Conservation (phyloP, 768 basidiomycete genomes). For the Sarcodon sp. region DNA sequence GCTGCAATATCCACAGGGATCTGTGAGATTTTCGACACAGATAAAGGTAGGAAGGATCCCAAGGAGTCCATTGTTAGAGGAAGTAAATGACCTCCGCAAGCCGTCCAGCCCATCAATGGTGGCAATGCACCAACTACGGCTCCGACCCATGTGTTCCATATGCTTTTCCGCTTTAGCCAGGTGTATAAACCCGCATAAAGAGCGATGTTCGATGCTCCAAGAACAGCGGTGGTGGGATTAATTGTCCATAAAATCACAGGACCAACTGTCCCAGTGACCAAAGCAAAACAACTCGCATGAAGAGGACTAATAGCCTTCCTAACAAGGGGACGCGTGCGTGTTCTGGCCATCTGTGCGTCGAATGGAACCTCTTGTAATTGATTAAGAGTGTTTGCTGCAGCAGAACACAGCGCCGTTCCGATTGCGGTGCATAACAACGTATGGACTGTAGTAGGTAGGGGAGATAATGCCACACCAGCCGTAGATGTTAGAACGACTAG, state of each 20-base stretch:
- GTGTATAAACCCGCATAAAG: conserved; percentile 93
- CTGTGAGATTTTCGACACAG: conserved; percentile 24
- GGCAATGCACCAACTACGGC: conserved; percentile 87
- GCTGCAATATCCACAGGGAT: conserved; percentile 29
- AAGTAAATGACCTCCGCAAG: conserved; percentile 70
- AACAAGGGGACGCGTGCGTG: conserved; percentile 78
- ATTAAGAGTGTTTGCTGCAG: conserved; percentile 90
- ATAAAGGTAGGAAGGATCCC: conserved; percentile 47
- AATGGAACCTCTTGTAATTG: conserved; percentile 91
- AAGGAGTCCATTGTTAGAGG: conserved; percentile 51
- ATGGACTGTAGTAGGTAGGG: conserved; percentile 72
- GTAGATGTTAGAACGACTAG: conserved; percentile 84
- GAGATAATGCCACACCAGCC: conserved; percentile 88
- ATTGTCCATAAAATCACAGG: conserved; percentile 66
- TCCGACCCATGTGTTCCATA: conserved; percentile 91
- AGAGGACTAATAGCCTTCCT: conserved; percentile 72
- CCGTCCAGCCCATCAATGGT: conserved; percentile 97
- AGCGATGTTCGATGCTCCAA: conserved; percentile 75
- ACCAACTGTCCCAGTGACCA: conserved; percentile 66
- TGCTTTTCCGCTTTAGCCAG: conserved; percentile 73
- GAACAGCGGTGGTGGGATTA: conserved; percentile 74
- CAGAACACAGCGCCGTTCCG: conserved; percentile 84
- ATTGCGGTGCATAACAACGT: conserved; percentile 77
- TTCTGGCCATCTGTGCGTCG: conserved; percentile 94
- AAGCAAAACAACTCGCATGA: conserved; percentile 75